Base-by-base conservation (phyloP, 768 basidiomycete species). In the Lentinula raphanica region DNA sequence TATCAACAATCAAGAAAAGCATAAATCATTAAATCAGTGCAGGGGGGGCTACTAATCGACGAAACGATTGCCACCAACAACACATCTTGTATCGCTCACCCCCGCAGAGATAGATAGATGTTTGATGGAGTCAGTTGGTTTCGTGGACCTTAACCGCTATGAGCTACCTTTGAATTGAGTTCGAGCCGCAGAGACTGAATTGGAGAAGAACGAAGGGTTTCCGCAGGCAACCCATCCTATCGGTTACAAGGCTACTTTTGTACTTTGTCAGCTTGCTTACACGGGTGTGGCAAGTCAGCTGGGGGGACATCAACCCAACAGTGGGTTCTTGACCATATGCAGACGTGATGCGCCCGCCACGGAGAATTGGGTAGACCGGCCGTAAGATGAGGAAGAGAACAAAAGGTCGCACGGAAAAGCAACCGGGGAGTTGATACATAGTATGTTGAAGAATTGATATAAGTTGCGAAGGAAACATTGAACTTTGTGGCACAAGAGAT, bases 291-390 rank as follows among this genome's bases (percentile, higher is more conserved):
- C 42, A 21, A 44, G 49, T 50, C 49, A 50, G 49, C 48, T 49
- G 46, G 45, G 28, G 46, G 27, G n/a, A 4, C n/a, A 49, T 29
- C 9, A 19, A 49, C 12, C 29, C 27, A 49, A 31, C 27, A 35
- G 32, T 32, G 49, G 19, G 21, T 21, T 17, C 17, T 35, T 50
- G 53, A 27, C 35, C 38, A 40, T 39, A 54, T 42, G 53, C 53
- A 40, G 51, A 25, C 28, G 38, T 59, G 51, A 42, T 42, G 39
- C 58, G 35, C 40, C 28, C 36, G 49, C 27, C 58, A 39, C 58
- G 49, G 49, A 49, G 29, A n/a, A 48, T 48, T 38, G 49, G 32
- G 31, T 42, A 44, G 11, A 50, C 49, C 49, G 49, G 49, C 31
- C 12, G 49, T 2, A 15, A 23, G 40, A 15, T 35, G 32, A 2